Conservation (phyloP, 352 stramenopile species). For the Phytophthora crassamura region DNA sequence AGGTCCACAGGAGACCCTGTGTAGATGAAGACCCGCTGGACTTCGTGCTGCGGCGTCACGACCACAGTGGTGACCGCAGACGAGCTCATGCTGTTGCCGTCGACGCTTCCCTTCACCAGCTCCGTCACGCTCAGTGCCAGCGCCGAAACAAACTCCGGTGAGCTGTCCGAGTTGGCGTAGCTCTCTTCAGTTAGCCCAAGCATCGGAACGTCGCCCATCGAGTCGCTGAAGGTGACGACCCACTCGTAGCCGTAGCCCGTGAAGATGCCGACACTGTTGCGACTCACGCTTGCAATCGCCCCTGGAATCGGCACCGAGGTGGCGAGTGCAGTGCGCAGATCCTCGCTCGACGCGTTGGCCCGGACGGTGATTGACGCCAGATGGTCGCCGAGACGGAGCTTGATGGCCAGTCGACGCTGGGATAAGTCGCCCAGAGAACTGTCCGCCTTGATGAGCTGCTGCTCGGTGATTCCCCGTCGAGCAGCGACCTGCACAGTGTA, state of each 20-base stretch:
- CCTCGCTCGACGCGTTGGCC: constrained; percentile 50
- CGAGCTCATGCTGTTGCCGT: constrained; percentile 28
- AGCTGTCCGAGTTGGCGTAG: constrained; percentile 10
- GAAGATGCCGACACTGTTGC: constrained; percentile 51
- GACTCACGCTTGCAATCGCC: constrained; percentile 37
- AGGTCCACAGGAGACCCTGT: constrained; percentile 66
- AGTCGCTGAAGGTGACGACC: constrained; percentile 68
- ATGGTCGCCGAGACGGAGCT: constrained; percentile 28
- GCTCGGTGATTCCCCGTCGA: constrained; percentile 59
- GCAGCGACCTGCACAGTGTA: constrained; percentile 72
- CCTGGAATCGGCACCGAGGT: constrained; percentile 21
- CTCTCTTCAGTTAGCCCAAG: constrained; percentile 30
- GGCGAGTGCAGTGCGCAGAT: constrained; percentile 31
- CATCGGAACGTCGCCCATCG: constrained; percentile 57
- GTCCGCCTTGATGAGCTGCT: constrained; percentile 60
- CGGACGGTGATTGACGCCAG: constrained; percentile 30
- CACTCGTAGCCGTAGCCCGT: constrained; percentile 74
- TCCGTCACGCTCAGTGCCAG: constrained; percentile 47
- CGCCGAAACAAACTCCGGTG: constrained; percentile 35
- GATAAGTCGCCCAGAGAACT: constrained; percentile 43
- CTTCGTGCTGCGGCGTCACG: constrained; percentile 45
- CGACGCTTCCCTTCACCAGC: constrained; percentile 46
- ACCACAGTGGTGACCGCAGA: constrained; percentile 31
- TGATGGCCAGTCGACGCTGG: constrained; percentile 20
- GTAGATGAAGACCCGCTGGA: constrained; percentile 82